Percentiles rank a stretch among this genome's conserved stretches.
These are phyloP conservation scores for Chamaenerion angustifolium DNA, from an alignment of 345 rosid species.

Conservation along the genomic window DNA sequence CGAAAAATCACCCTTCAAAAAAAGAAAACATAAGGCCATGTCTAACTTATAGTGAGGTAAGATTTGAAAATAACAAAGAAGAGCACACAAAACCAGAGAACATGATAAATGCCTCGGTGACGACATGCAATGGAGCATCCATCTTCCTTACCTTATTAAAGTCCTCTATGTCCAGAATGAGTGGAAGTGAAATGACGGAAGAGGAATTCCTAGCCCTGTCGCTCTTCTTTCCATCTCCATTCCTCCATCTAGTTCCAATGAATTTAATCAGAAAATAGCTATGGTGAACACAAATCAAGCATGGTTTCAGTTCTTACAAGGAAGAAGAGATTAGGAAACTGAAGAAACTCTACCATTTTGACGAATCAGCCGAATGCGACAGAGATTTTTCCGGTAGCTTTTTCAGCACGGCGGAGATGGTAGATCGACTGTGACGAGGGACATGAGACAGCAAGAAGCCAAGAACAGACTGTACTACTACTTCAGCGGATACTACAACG, in stretches of 20 bases:
- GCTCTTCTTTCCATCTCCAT: slow-evolving; percentile 26
- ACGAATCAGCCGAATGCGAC: not conserved
- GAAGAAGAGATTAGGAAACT: no score
- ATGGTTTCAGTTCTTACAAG: not conserved
- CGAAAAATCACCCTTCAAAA: slow-evolving; percentile 76
- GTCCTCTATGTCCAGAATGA: slow-evolving; percentile 82
- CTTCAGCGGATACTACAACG: no score
- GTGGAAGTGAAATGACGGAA: slow-evolving; percentile 43
- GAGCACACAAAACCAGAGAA: no score
- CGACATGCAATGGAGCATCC: no score
- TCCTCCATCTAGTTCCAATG: slow-evolving; percentile 38
- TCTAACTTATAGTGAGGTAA: no score
- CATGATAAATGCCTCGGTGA: no score
- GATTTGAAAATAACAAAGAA: no score
- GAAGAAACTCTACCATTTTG: not conserved
- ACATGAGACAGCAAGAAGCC: no score
- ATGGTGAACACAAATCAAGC: not conserved
- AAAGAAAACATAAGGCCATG: not conserved
- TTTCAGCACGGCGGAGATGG: not conserved
- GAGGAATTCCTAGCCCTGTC: slow-evolving; percentile 38
- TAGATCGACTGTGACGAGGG: not conserved
- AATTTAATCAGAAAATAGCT: slow-evolving; percentile 2
- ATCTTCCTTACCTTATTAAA: slow-evolving; percentile 67
- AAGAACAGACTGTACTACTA: no score
- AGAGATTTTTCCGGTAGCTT: not conserved